A percentile compares a stretch with the other conserved stretches of the same genome.
Evolutionary conservation across 768 basidiomycete genomes (phyloP).

Genomic region (Pluteus cervinus): DNA sequence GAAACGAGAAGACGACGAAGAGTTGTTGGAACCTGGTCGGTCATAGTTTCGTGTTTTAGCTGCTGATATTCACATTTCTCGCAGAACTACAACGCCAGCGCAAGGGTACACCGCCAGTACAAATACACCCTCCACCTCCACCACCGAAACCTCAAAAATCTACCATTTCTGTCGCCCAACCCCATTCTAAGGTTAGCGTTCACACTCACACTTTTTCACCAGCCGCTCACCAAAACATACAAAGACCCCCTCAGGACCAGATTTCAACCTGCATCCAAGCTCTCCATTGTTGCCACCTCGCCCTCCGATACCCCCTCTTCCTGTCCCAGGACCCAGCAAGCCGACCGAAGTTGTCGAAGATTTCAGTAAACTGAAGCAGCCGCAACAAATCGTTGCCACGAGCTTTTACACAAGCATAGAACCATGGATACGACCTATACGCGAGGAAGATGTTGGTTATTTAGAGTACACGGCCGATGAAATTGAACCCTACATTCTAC

Average conservation of each 20-base stretch:
- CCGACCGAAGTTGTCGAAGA: constrained; percentile 83
- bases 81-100: constrained; percentile 47
- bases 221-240: constrained; percentile 6
- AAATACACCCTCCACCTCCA: constrained; percentile 30
- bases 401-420: constrained; percentile 90
- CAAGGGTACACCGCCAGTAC: constrained; percentile 53
- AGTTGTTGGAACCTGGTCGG: constrained; percentile 60
- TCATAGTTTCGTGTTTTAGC: constrained; percentile 4
- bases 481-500: constrained; percentile 79
- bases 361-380: constrained; percentile 79
- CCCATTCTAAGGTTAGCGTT: constrained; percentile 46
- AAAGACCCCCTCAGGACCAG: constrained; percentile 37
- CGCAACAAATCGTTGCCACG: constrained; percentile 58
- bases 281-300: constrained; percentile 47
- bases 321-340: constrained; percentile 76
- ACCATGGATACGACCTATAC: constrained; percentile 81
- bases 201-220: constrained; percentile 1
- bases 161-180: constrained; percentile 30
- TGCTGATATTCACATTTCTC: constrained; percentile 6
- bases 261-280: constrained; percentile 45
- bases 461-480: constrained; percentile 90
- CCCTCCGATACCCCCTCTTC: constrained; percentile 56
- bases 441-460: constrained; percentile 95
- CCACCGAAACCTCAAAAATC: constrained; percentile 55
- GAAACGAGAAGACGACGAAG: constrained; percentile 70